These are phyloP conservation scores for Xanthoparmelia taractica DNA, from an alignment of 495 filamentous ascomycete genomes.

Conservation along the genomic window DNA sequence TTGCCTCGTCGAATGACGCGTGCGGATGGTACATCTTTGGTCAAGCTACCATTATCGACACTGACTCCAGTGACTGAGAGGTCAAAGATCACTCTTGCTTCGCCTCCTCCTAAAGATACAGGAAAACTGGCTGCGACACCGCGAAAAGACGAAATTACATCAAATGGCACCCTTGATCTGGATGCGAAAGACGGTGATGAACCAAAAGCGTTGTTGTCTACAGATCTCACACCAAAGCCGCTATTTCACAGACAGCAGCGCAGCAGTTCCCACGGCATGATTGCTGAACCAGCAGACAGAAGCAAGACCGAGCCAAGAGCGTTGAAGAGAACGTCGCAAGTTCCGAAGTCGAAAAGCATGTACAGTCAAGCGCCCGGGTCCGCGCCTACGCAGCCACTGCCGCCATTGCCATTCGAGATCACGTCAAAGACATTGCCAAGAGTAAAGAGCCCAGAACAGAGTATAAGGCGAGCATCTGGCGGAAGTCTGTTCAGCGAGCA, in stretches of 20 bases:
- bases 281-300: background rate
- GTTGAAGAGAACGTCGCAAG: background rate
- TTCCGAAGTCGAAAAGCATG: slow-evolving; percentile 22
- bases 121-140: background rate
- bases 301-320: slow-evolving; percentile 10
- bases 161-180: background rate
- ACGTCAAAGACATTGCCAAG: slow-evolving; percentile 33
- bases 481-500: slow-evolving; percentile 43
- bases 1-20: slow-evolving; percentile 22
- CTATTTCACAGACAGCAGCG: slow-evolving; percentile 24
- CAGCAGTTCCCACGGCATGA: slow-evolving; percentile 18
- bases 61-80: slow-evolving; percentile 1
- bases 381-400: slow-evolving; percentile 38
- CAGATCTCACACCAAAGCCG: slow-evolving; percentile 22
- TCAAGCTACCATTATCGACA: slow-evolving; percentile 6
- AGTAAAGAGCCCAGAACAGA: slow-evolving; percentile 38
- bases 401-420: slow-evolving; percentile 36
- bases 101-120: background rate
- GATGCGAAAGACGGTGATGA: background rate
- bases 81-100: background rate
- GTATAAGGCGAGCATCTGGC: slow-evolving; percentile 36
- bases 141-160: background rate
- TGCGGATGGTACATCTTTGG: slow-evolving; percentile 10
- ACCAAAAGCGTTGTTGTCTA: background rate
- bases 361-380: slow-evolving; percentile 36